Conservation (phyloP, 306 rosid species). For the Dryas drummondii region DNA sequence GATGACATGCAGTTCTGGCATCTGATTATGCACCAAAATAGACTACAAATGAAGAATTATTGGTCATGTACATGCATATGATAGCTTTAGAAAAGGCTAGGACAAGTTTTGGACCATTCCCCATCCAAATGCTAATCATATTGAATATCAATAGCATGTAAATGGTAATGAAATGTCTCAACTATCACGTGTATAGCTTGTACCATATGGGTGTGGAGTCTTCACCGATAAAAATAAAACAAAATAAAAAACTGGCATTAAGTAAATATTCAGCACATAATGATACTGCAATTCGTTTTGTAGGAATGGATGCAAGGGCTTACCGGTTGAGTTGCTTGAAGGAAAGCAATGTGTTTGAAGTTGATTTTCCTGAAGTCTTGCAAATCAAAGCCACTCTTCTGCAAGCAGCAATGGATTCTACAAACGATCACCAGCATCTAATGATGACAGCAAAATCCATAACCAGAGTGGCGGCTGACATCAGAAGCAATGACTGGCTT, state of each 20-base stretch:
- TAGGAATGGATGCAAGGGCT: conserved; percentile 98
- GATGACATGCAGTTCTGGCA: background rate
- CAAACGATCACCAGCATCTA: conserved; percentile 38
- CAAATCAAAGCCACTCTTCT: conserved; percentile 68
- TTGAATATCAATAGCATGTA: background rate
- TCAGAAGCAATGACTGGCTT: conserved; percentile 74
- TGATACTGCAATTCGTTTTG: conserved; percentile 35
- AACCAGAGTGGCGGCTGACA: conserved; percentile 84
- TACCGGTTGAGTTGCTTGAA: conserved; percentile 85
- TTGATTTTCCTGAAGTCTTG: conserved; percentile 75
- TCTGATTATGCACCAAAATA: background rate
- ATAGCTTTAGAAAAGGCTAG: background rate
- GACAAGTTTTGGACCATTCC: background rate
- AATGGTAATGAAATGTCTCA: background rate
- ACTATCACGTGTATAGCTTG: background rate
- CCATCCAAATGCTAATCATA: background rate
- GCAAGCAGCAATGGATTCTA: conserved; percentile 68
- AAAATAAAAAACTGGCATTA: background rate
- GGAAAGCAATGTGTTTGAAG: conserved; percentile 86
- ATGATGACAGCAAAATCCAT: conserved; percentile 60
- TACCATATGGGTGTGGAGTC: background rate
- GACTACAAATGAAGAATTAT: conserved; percentile 4
- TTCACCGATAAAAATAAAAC: background rate
- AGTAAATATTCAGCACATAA: conserved; percentile 1
- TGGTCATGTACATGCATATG: conserved; percentile 8